Evolutionary conservation across 2,329 filamentous ascomycete genomes (phyloP), one percentile per base, ranked within the genome.

Genomic region (Diaporthe sp.): DNA sequence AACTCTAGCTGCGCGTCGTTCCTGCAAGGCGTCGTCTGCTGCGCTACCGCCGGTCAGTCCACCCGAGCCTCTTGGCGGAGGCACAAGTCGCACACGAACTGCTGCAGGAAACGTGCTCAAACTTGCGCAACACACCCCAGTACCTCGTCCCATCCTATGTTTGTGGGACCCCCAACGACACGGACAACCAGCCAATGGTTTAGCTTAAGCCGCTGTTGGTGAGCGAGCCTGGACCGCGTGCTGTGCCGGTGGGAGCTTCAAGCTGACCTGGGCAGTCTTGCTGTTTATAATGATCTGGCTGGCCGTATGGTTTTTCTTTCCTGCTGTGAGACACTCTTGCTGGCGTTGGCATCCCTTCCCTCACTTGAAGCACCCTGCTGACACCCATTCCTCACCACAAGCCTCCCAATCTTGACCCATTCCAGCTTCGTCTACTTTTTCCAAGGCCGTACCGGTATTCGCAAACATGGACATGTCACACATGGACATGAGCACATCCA

Each of bases 41-140:
- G 49, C 49, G 6, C 65, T 39, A 69, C 65, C 34, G 10, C 6
- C 65, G 49, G 49, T 69, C 34, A 69, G 37, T 55, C 65, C 49
- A 55, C 49, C 65, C 34, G 34, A 39, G 22, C 34, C 49, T 65
- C 65, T 69, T 69, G 65, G 65, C 65, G 65, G 31, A 55, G 49
- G 49, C 34, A 34, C 22, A 69, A 55, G 65, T 69, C 37, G 12
- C 49, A 69, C 49, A 55, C 46, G 49, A 55, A 31, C 46, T 69
- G 65, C 65, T 69, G 65, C 65, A 69, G 65, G 37, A 69, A 69
- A 69, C 49, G 65, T 69, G 65, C 65, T 69, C 65, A 69, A 69
- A 69, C 49, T 39, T 69, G 65, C 65, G 65, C 49, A 69, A 10
- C 42, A 4, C 42, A 55, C 31, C 65, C 65, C 15, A 5, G 46